Evolutionary conservation across 2,329 filamentous ascomycete species (phyloP), one percentile per base, ranked within the genome.

Genomic region (Colletotrichum salicis): DNA sequence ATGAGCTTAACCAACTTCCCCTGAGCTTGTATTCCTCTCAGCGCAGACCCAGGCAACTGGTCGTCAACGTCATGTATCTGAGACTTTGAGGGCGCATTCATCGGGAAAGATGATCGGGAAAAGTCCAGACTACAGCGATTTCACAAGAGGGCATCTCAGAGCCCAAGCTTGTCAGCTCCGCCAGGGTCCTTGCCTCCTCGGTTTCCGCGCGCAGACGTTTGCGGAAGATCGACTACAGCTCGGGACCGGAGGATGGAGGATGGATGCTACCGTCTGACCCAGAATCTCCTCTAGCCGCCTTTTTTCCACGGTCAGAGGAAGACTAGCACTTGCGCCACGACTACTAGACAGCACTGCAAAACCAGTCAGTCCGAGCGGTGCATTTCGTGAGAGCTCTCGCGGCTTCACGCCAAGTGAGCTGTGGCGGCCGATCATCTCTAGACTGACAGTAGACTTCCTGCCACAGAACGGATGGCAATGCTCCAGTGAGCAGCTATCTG

Each of bases 1-100:
- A 48, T 56, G 70, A 71, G 70, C 65, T 71, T 71, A 71, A 69
- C 64, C 59, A 24, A 63, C 15, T 27, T 64, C 11, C 33, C 45
- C 65, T 58, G 52, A 35, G 37, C 37, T 52, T 37, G 55, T 45
- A 51, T 63, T 68, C 22, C 58, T 59, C 22, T 19, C 2, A 37
- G 11, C 51, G 55, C 59, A 51, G 52, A 55, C 52, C 45, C 8
- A 13, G 13, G 41, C 8, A 48, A 48, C 19, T n/a, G 41, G 35
- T 52, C 19, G 24, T 41, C 64, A 33, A 67, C 35, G 68, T 67
- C 57, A 62, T 61, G 51, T n/a, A 2, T n/a, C 19, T 57, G 37
- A 31, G 11, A 12, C 12, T 19, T 56, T 27, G 29, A 33, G 51
- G 31, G 60, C 60, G 12, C 60, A 35, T 24, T 8, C 29, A n/a